These are phyloP conservation scores for Amanita muscaria DNA, from an alignment of 768 basidiomycete genomes.

Conservation along the genomic window DNA sequence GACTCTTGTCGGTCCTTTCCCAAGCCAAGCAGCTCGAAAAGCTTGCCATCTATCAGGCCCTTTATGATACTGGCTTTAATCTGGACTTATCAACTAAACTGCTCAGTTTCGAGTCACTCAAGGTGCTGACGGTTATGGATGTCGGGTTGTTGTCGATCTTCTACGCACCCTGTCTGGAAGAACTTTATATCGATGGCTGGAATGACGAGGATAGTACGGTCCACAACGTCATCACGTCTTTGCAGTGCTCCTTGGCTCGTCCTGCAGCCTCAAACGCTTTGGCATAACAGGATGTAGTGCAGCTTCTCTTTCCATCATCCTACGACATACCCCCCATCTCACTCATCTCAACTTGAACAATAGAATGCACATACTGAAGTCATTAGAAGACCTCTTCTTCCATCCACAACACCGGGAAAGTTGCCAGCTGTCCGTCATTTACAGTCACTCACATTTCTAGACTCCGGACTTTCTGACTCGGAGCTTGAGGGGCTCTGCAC, in stretches of 20 bases:
- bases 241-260: slow-evolving; percentile 3
- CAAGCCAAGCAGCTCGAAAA: slow-evolving; percentile 4
- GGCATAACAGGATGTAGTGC: background rate
- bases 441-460: background rate
- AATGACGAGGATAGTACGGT: background rate
- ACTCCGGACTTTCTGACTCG: background rate
- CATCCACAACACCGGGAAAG: background rate
- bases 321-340: slow-evolving; percentile 1
- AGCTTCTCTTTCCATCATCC: background rate
- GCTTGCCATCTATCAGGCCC: background rate
- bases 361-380: background rate
- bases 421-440: background rate
- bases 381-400: background rate
- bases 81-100: background rate
- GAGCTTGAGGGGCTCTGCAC: slow-evolving; percentile 1
- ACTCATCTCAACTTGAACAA: slow-evolving; percentile 1
- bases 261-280: background rate
- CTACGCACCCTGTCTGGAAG: background rate
- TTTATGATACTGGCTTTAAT: background rate
- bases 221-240: background rate
- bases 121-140: background rate
- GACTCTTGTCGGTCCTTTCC: background rate
- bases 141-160: slow-evolving; percentile 1
- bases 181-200: background rate
- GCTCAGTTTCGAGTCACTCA: background rate